Conservation (phyloP, 2,329 filamentous ascomycete genomes). For the Hypoxylon sp. region DNA sequence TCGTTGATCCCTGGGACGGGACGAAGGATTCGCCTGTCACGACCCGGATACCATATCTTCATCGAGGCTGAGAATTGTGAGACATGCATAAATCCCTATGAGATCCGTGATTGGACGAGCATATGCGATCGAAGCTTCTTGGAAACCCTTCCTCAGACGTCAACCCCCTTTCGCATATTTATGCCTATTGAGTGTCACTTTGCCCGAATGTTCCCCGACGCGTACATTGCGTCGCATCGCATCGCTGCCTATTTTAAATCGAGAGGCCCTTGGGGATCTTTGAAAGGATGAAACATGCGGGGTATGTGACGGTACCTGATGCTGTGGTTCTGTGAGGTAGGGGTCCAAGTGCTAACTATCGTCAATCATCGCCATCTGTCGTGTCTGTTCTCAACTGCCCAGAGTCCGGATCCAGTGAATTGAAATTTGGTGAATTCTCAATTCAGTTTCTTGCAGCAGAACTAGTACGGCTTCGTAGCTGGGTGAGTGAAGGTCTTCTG, state of each 20-base stretch:
- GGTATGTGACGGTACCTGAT: slow-evolving; percentile 34
- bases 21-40: slow-evolving; percentile 33
- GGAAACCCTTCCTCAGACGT: slow-evolving; percentile 42
- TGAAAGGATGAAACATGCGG: slow-evolving; percentile 42
- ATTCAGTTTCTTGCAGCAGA: slow-evolving; percentile 33
- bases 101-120: slow-evolving; percentile 30
- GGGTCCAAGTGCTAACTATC: slow-evolving; percentile 14
- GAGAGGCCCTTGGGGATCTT: slow-evolving; percentile 15
- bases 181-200: slow-evolving; percentile 17
- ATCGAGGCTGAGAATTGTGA: slow-evolving; percentile 36
- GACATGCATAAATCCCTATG: slow-evolving; percentile 18
- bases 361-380: slow-evolving; percentile 24
- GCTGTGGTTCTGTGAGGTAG: slow-evolving; percentile 11
- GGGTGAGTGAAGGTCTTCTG: slow-evolving; percentile 5
- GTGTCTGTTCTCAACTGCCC: slow-evolving; percentile 6
- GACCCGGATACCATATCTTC: slow-evolving; percentile 21
- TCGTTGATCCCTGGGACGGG: slow-evolving; percentile 20
- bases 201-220: slow-evolving; percentile 7
- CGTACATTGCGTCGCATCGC: not conserved
- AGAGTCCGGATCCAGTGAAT: slow-evolving; percentile 8
- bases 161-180: slow-evolving; percentile 12
- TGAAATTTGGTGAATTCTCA: slow-evolving; percentile 29
- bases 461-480: slow-evolving; percentile 14
- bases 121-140: slow-evolving; percentile 37
- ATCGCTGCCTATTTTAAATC: slow-evolving; percentile 12